These are phyloP conservation scores for Chrysoporthe deuterocubensis DNA, from an alignment of 2,329 filamentous ascomycete genomes.

Conservation along the genomic window DNA sequence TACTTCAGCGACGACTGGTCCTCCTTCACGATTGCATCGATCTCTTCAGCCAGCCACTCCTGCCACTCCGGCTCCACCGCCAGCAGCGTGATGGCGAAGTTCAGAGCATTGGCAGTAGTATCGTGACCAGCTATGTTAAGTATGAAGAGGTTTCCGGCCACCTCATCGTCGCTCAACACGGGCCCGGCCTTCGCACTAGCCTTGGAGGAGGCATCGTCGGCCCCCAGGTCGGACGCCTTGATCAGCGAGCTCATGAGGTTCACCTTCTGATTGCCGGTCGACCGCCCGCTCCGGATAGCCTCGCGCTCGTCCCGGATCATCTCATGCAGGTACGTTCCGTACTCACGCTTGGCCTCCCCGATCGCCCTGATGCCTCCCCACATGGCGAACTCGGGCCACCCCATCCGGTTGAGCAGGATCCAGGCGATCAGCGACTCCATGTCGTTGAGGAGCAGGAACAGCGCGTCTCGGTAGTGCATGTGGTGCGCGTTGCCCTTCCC, in stretches of 20 bases:
- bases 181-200: background rate
- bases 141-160: slow-evolving; percentile 37
- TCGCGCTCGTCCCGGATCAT: slow-evolving; percentile 13
- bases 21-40: slow-evolving; percentile 23
- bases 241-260: slow-evolving; percentile 14
- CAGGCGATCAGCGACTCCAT: slow-evolving; percentile 1
- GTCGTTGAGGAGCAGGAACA: slow-evolving; percentile 4
- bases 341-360: background rate
- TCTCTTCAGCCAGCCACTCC: slow-evolving; percentile 36
- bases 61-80: slow-evolving; percentile 41
- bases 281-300: background rate
- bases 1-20: slow-evolving; percentile 19
- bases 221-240: slow-evolving; percentile 5
- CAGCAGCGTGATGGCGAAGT: slow-evolving; percentile 48
- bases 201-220: background rate
- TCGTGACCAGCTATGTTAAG: slow-evolving; percentile 38
- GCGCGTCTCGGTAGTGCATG: slow-evolving; percentile 10
- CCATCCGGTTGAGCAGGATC: background rate
- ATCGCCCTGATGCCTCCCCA: slow-evolving; percentile 7
- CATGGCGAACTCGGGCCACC: slow-evolving; percentile 14
- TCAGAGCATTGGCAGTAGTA: slow-evolving; percentile 38
- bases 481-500: background rate
- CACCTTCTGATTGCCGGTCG: background rate
- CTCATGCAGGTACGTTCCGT: background rate
- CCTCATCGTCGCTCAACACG: slow-evolving; percentile 27